These are phyloP conservation scores for Manihot esculenta DNA, from an alignment of 441 rosid genomes.

Conservation along the genomic window DNA sequence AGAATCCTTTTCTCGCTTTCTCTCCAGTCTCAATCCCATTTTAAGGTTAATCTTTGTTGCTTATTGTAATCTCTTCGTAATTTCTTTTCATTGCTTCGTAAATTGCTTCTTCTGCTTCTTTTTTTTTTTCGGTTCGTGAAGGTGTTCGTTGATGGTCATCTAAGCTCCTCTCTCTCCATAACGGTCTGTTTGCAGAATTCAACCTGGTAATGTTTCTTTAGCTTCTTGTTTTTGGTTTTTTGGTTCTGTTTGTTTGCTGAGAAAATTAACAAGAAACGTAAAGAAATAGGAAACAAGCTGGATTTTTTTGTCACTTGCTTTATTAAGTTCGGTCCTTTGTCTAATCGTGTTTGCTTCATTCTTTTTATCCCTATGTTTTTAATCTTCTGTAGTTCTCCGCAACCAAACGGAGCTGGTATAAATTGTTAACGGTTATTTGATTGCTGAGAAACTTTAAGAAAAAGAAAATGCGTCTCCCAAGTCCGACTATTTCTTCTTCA, in stretches of 20 bases:
- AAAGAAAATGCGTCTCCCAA: not conserved
- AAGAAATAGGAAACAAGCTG: not conserved
- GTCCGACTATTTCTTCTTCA: not conserved
- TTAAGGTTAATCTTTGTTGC: slow-evolving; percentile 1
- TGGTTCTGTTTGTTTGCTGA: not conserved
- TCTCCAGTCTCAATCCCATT: not conserved
- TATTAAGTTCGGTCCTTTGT: not conserved
- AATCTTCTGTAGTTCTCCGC: not conserved
- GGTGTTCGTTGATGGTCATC: slow-evolving; percentile 26
- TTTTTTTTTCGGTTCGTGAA: not conserved
- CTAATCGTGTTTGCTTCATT: not conserved
- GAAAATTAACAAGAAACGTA: not conserved
- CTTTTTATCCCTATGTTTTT: not conserved
- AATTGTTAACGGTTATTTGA: not conserved
- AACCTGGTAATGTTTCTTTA: slow-evolving; percentile 14
- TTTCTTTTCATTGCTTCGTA: not conserved
- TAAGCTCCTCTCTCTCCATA: not conserved
- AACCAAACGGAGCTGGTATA: slow-evolving; percentile 6
- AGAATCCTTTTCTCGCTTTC: slow-evolving; percentile 1
- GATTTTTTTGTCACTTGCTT: not conserved
- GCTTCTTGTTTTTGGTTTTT: not conserved
- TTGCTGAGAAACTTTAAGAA: not conserved
- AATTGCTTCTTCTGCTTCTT: not conserved
- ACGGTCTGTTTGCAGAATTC: not conserved
- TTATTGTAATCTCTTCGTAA: not conserved